Evolutionary conservation across 371 early-diverging fungal genomes (phyloP), one percentile per base, ranked within the genome.

Genomic region (Syncephalastrum monosporum): DNA sequence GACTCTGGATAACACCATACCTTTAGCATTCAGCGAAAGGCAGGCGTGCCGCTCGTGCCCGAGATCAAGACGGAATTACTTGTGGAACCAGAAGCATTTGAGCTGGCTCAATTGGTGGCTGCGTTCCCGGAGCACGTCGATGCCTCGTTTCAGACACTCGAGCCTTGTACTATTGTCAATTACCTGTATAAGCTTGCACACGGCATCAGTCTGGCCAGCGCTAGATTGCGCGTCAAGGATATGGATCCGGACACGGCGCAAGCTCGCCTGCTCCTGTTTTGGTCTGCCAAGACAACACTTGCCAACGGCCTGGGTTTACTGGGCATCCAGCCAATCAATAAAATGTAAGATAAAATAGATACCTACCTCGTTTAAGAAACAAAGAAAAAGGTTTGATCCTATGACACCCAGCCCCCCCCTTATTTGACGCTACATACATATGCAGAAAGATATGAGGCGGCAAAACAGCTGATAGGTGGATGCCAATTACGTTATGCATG

Each of bases 141-240:
- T 42, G 33, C 57, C 3, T 60, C 88, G 0, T 66, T 82, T 42
- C 62, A 74, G 41, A 66, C 79, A 16, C 73, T 91, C 44, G 99
- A 99, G 71, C 98, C 98, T 1, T 91, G 86, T 66, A 83, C 78
- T 16, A 64, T 98, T 45, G 94, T 97, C 5, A 85, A 88, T 42
- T 99, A 96, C 72, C 65, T 93, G 25, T 85, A 96, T 64, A 82
- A 83, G 56, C 80, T 99, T 4, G 76, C 90, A 5, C 92, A 91
- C 55, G 79, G 80, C 4, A 86, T 93, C 17, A 90, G 92, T 47
- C 67, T 82, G 4, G 89, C 94, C 0, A 84, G 89, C 63, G 81
- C 82, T 25, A 65, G 62, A 5, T 56, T 99, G 43, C 82, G 84
- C 63, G 99, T 99, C 13, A 81, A 83, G 57, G 83, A 82, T 63